Evolutionary conservation across 805 yeast genomes (phyloP), one percentile per base, ranked within the genome.

Genomic region (Saturnispora gosingensis): DNA sequence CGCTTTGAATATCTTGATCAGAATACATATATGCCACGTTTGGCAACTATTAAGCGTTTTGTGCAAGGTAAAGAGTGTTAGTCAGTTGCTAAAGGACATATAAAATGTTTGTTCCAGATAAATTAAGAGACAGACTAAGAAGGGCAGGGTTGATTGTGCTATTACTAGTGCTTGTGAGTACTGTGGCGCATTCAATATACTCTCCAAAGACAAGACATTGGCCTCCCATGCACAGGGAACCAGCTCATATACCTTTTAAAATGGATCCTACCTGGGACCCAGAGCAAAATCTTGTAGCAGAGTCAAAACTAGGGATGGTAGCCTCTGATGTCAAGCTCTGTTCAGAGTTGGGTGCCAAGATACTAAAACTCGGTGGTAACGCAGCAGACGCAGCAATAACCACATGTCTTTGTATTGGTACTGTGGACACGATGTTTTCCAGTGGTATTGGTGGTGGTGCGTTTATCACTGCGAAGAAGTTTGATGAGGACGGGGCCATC

Each of bases 391-490:
- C 97, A 0, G 87, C 96, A 0, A 83, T 91, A 2, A 84, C 96
- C 0, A 85, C 87, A 11, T 88, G 95, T 0, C 72, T 91, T 28
- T 91, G 99, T 62, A 80, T 91, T 32, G 98, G 98, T 2, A 75
- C 86, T 50, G 68, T 88, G 22, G 86, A 87, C 62, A 82, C 88
- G 56, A 88, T 84, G 69, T 83, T 83, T 53, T 83, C 95, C 1
- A 96, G 97, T 0, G 82, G 91, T 43, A 97, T 97, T 7, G 98
- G 98, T 2, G 98, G 98, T 4, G 98, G 99, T 9, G 88, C 85
- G 0, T 88, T 78, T 59, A 83, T 85, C 43, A 76, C 81, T 1
- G 73, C 80, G 4, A 61, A 65, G 38, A 56, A 57, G 35, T 63
- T 63, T 43, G 67, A 65, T 27, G 69, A 73, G 11, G 73, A 75